Base-by-base conservation (phyloP, 805 yeast genomes). In the Wickerhamomyces alni region DNA sequence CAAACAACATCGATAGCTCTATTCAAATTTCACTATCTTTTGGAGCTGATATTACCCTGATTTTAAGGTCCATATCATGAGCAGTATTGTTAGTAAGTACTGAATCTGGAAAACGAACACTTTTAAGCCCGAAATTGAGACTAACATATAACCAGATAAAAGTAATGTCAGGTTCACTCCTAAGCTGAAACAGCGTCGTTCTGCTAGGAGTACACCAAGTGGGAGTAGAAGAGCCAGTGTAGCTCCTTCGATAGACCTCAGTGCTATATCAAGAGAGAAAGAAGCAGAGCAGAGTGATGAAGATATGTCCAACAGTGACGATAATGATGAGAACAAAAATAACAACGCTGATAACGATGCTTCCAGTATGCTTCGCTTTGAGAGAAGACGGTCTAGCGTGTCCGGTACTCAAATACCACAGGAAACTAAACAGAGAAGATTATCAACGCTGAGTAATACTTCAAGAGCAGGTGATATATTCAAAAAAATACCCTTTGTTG, bases 81-180 rank as follows among this genome's bases (percentile, higher is more conserved):
- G 74, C 60, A 65, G 72, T 61, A 58, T 71, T 18, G 67, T 69
- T 36, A 67, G 66, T 60, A 61, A 61, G 55, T 49, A 33, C n/a
- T n/a, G n/a, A n/a, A n/a, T n/a, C n/a, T n/a, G n/a, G n/a, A n/a
- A n/a, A n/a, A n/a, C n/a, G n/a, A n/a, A n/a, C n/a, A n/a, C n/a
- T n/a, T n/a, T n/a, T n/a, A n/a, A n/a, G n/a, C n/a, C n/a, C n/a
- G n/a, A n/a, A n/a, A n/a, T n/a, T n/a, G n/a, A n/a, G 9, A 21
- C 24, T 21, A 21, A 21, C 24, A 21, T 21, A 21, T 9, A 21
- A 7, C 6, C 9, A 55, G 60, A 75, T 45, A 75, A 75, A 51
- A 68, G 77, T 36, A 74, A 79, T 19, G 72, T 82, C 11, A 75
- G 82, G 40, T 82, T 82, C 59, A 67, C 72, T n/a, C 88, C 88